Evolutionary conservation across 306 rosid species (phyloP).

Genomic region (Lathyrus aphaca): DNA sequence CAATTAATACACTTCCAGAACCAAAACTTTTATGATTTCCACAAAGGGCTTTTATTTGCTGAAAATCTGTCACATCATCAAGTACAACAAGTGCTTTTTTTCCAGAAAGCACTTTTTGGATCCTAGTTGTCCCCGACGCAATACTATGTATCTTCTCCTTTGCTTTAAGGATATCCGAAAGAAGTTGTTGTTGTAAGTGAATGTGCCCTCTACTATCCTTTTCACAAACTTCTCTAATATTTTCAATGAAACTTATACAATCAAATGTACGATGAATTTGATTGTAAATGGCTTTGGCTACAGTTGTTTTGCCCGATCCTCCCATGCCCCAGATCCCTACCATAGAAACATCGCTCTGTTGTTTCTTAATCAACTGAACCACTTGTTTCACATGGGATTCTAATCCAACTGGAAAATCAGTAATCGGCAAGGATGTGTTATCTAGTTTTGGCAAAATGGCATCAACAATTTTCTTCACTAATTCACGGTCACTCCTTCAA

Average conservation of each 20-base stretch:
- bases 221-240: conserved; percentile 37
- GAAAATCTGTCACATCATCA: conserved; percentile 15
- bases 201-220: conserved; percentile 7
- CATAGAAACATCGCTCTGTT: background rate
- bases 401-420: conserved; percentile 40
- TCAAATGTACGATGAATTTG: background rate
- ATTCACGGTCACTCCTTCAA: background rate
- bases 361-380: background rate
- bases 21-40: conserved; percentile 26
- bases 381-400: conserved; percentile 15
- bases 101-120: background rate
- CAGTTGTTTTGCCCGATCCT: conserved; percentile 30
- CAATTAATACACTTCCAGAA: conserved; percentile 36
- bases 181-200: conserved; percentile 31
- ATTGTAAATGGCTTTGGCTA: conserved; percentile 35
- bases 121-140: conserved; percentile 1
- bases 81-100: conserved; percentile 20
- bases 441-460: conserved; percentile 9
- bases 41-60: conserved; percentile 24
- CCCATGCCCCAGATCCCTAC: conserved; percentile 20
- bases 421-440: background rate
- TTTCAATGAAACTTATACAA: conserved; percentile 21
- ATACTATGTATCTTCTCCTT: conserved; percentile 7
- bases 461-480: background rate
- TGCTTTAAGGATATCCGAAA: conserved; percentile 22